Conservation (phyloP, 1,284 basidiomycete species). For the Cystobasidium pallidum region DNA sequence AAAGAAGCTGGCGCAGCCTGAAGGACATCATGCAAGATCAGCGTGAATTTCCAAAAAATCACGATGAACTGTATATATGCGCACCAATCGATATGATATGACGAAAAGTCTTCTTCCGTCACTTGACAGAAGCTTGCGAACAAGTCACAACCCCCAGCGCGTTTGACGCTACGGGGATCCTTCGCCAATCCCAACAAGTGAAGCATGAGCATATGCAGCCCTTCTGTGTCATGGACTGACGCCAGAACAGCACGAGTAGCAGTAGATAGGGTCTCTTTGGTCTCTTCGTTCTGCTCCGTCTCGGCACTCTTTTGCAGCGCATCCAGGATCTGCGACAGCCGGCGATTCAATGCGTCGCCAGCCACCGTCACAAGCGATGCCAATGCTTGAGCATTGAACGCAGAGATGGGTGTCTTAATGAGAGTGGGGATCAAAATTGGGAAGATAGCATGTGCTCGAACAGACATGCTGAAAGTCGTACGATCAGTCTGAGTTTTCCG, state of each 20-base stretch:
- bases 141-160: slow-evolving; percentile 75
- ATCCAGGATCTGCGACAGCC: slow-evolving; percentile 73
- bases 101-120: slow-evolving; percentile 71
- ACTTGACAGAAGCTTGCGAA: slow-evolving; percentile 81
- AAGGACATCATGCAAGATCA: slow-evolving; percentile 74
- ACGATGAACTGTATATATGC: slow-evolving; percentile 46
- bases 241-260: slow-evolving; percentile 72
- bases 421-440: slow-evolving; percentile 95
- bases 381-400: slow-evolving; percentile 93
- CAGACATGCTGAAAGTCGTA: slow-evolving; percentile 55
- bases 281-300: slow-evolving; percentile 68
- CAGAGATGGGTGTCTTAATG: slow-evolving; percentile 84
- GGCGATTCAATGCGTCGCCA: slow-evolving; percentile 81
- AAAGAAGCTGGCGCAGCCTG: slow-evolving; percentile 91
- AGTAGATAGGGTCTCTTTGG: slow-evolving; percentile 72
- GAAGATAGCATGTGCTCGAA: slow-evolving; percentile 91
- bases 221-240: slow-evolving; percentile 80
- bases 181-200: slow-evolving; percentile 84
- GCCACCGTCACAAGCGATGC: slow-evolving; percentile 90
- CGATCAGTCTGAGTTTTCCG: slow-evolving; percentile 13
- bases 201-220: slow-evolving; percentile 84
- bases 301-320: slow-evolving; percentile 66
- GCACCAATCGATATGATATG: slow-evolving; percentile 55
- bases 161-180: slow-evolving; percentile 68
- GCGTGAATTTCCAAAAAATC: no score